phyloP scores from a whole-genome alignment of 331 rosid species.

The Malus hybrid region DNA sequence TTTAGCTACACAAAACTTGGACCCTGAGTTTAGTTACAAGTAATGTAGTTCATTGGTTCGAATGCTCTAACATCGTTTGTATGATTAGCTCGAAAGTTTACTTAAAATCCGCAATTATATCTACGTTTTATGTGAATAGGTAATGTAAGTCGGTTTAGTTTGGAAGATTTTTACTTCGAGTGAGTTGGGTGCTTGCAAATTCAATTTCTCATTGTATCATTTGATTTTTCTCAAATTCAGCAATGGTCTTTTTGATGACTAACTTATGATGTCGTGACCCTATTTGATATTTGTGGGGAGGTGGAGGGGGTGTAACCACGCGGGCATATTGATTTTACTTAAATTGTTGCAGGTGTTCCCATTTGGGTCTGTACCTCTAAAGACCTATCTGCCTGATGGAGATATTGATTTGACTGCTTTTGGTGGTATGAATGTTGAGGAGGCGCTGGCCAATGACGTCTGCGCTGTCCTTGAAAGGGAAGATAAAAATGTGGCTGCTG shows the following conservation, averaged over 20 bases:
- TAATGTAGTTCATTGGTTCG: background rate
- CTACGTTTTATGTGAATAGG: background rate
- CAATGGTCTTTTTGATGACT: background rate
- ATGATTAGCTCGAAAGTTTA: background rate
- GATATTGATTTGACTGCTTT: slow-evolving; percentile 89
- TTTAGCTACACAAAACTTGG: background rate
- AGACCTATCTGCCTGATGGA: slow-evolving; percentile 91
- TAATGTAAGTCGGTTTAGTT: background rate
- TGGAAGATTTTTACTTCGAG: background rate
- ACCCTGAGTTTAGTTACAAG: background rate
- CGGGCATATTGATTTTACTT: background rate
- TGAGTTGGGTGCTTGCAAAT: background rate
- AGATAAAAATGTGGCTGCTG: slow-evolving; percentile 48
- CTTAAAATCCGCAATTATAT: background rate
- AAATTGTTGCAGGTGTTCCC: slow-evolving; percentile 60
- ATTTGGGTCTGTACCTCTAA: slow-evolving; percentile 85
- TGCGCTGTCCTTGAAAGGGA: slow-evolving; percentile 56
- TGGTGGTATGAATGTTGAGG: slow-evolving; percentile 52
- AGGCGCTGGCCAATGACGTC: slow-evolving; percentile 58
- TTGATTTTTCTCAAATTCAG: background rate
- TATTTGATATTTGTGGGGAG: background rate
- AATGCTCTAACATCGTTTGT: background rate
- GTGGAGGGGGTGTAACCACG: background rate
- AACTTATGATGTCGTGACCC: background rate
- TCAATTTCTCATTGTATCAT: too few species aligned